Evolutionary conservation across 2,329 filamentous ascomycete species (phyloP), one percentile per base, ranked within the genome.

Genomic region (Colletotrichum gigasporum): DNA sequence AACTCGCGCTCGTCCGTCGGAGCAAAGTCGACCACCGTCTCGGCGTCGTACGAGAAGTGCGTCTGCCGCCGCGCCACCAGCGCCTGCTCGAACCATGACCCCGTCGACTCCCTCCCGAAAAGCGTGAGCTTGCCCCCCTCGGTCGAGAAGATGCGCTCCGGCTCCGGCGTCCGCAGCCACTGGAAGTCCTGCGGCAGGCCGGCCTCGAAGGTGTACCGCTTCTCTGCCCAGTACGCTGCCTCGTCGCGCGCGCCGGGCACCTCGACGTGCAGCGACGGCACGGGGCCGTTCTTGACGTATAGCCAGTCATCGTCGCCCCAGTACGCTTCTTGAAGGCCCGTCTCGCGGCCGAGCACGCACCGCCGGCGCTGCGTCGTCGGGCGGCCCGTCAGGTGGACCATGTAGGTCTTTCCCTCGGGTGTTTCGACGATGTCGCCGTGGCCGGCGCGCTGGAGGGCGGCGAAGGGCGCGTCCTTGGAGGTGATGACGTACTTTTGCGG

Each of bases 271-370:
- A 89, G 76, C 1, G 82, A 85, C 1, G 85, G 85, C 9, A 85
- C 78, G 0, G 85, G 85, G 0, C 87, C 86, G 57, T 84, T 77
- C 72, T 88, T 88, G 44, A 89, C 78, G 64, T 88, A 88, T 4
- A 89, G 78, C 87, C 87, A 90, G 70, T 86, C 87, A 69, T 86
- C 87, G 45, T 89, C 85, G 0, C 69, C 75, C 87, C 87, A 90
- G 71, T 80, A 83, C 0, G 82, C 85, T 68, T 88, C 84, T 68
- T 90, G 87, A 18, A 90, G 85, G 0, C 78, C 78, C 0, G 85
- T 87, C 72, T 87, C 85, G 47, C 85, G 78, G 6, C 85, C 85
- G 2, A 87, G 73, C 0, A 87, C 81, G 57, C 83, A 87, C 5
- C 85, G 79, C 1, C 84, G 79, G 30, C 79, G 71, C 70, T 87